Evolutionary conservation across 306 rosid genomes (phyloP).

Genomic region (Astragalus glycyphyllos): DNA sequence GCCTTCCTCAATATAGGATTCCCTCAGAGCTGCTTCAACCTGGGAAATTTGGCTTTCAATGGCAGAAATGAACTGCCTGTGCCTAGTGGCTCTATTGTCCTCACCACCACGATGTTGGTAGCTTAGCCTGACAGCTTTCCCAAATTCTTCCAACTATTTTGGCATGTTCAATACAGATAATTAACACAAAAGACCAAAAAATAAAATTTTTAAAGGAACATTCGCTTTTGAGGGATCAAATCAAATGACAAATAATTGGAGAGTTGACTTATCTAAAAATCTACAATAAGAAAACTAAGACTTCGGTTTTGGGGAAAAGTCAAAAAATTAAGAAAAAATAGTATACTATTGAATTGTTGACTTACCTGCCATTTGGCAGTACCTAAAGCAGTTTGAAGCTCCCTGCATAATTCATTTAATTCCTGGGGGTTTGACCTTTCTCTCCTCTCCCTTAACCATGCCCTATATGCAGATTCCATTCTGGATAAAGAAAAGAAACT

Average conservation of each 20-base stretch:
- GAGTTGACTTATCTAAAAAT: slow-evolving; percentile 32
- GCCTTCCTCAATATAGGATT: slow-evolving; percentile 70
- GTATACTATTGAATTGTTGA: too few species aligned
- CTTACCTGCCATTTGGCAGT: slow-evolving; percentile 98
- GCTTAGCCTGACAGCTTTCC: slow-evolving; percentile 84
- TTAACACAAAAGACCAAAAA: slow-evolving; percentile 6
- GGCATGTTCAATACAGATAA: slow-evolving; percentile 42
- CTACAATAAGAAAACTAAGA: slow-evolving; percentile 23
- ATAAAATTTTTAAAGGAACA: neutral
- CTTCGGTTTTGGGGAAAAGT: neutral
- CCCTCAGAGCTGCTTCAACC: slow-evolving; percentile 72
- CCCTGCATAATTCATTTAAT: slow-evolving; percentile 76
- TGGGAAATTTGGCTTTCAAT: slow-evolving; percentile 79
- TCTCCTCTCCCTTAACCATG: slow-evolving; percentile 81
- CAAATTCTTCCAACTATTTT: slow-evolving; percentile 90
- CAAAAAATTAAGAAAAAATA: neutral
- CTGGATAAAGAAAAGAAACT: slow-evolving; percentile 50
- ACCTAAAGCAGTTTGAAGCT: slow-evolving; percentile 93
- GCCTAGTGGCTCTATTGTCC: slow-evolving; percentile 67
- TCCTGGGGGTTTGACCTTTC: slow-evolving; percentile 50
- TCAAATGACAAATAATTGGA: neutral
- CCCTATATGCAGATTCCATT: slow-evolving; percentile 88
- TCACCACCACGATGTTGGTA: slow-evolving; percentile 64
- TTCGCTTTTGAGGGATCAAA: slow-evolving; percentile 23
- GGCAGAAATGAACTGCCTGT: slow-evolving; percentile 82